These are phyloP conservation scores for Durotheca rogersii DNA, from an alignment of 495 filamentous ascomycete species.

Conservation along the genomic window DNA sequence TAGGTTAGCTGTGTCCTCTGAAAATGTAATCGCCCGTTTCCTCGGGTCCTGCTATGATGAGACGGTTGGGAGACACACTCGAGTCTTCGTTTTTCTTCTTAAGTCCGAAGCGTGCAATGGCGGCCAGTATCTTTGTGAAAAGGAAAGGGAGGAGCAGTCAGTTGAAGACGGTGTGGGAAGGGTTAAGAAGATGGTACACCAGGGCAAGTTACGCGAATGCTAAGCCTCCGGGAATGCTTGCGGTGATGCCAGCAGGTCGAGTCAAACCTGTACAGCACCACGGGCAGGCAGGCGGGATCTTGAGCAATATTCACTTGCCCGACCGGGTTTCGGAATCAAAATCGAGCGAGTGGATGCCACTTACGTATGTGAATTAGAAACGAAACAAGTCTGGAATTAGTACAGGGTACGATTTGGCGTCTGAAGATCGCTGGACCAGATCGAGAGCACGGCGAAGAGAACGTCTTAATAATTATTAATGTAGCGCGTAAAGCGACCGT, in stretches of 20 bases:
- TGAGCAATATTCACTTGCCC: constrained; percentile 1
- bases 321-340: constrained; percentile 10
- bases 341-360: constrained; percentile 14
- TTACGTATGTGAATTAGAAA: constrained; percentile 20
- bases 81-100: constrained; percentile 17
- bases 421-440: constrained; percentile 12
- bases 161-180: constrained; percentile 8
- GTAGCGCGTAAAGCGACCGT: constrained; percentile 29
- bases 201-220: constrained; percentile 4
- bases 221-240: neutral
- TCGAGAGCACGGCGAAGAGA: constrained; percentile 17
- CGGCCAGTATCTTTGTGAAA: neutral
- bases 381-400: constrained; percentile 3
- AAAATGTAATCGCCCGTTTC: constrained; percentile 32
- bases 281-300: neutral
- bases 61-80: constrained; percentile 20
- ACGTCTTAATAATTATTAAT: constrained; percentile 33
- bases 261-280: constrained; percentile 8
- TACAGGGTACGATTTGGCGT: constrained; percentile 12
- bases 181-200: constrained; percentile 6
- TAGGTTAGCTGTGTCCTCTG: constrained; percentile 35
- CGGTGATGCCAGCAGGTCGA: constrained; percentile 8
- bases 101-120: constrained; percentile 18
- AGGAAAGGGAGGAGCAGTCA: constrained; percentile 14
- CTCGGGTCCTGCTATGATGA: constrained; percentile 21